A percentile compares a stretch with the other conserved stretches of the same genome.
phyloP scores from a whole-genome alignment of 345 rosid genomes.

The Salix caprea region DNA sequence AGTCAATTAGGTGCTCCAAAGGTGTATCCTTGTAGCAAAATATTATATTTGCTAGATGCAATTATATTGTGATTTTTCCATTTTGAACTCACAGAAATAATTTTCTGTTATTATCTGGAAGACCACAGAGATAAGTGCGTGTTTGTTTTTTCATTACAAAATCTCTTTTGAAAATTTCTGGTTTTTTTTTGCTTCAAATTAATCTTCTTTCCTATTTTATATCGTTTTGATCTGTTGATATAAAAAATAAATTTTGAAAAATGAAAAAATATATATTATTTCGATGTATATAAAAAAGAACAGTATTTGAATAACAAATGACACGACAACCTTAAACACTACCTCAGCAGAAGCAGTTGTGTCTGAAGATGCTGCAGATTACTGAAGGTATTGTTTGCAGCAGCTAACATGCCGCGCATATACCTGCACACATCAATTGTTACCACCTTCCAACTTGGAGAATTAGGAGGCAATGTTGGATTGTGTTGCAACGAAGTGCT shows the following conservation, averaged over 20 bases:
- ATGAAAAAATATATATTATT: too few relatives aligned
- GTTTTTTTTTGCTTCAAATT: too few relatives aligned
- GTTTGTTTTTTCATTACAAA: too few relatives aligned
- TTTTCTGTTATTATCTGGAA: neutral
- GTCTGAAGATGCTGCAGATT: neutral
- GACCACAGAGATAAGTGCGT: neutral
- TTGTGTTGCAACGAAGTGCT: neutral
- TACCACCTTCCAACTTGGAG: neutral
- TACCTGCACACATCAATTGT: neutral
- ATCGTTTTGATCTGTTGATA: too few relatives aligned
- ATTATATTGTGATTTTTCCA: neutral
- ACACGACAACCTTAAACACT: too few relatives aligned
- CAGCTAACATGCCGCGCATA: neutral
- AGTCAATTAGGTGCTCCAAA: constrained; percentile 1
- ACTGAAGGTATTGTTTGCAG: neutral
- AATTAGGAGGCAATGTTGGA: neutral
- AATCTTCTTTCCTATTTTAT: too few relatives aligned
- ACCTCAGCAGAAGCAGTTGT: neutral
- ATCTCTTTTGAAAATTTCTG: too few relatives aligned
- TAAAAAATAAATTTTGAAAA: too few relatives aligned
- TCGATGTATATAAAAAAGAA: too few relatives aligned
- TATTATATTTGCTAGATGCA: neutral
- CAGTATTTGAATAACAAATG: too few relatives aligned
- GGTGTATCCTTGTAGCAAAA: neutral
- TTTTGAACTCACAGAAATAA: neutral